Base-by-base conservation (phyloP, 345 rosid species). In the Salix viminalis region DNA sequence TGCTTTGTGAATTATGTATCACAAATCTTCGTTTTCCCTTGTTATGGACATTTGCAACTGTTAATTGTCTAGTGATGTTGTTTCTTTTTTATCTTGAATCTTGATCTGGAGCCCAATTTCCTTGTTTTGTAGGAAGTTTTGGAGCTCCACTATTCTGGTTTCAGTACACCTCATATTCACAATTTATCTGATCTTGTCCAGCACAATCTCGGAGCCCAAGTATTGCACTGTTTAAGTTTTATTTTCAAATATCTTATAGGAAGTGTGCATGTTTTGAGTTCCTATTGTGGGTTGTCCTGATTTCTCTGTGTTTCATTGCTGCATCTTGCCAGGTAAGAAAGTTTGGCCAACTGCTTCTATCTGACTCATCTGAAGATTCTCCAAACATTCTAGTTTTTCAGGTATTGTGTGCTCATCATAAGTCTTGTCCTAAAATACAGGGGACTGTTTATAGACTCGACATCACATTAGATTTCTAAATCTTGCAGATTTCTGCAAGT, bases 101-200 rank as follows among this genome's bases (percentile, higher is more conserved):
- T 81, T 83, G 68, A 77, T 74, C 61, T 73, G 42, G 69, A 73
- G 71, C 62, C 62, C 56, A 76, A 80, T 68, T 75, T 77, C 9
- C 37, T 72, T 54, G 42, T 77, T 76, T 78, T 85, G 67, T 84
- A 95, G 97, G 83, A 80, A 75, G 77, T 71, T 80, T 42, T 88
- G 83, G 95, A 86, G 76, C 80, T 90, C 76, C 97, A 93, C 84
- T 90, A 89, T 80, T 85, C 89, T 78, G 98, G 99, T 80, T 91
- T 93, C 87, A 87, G 87, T 86, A 90, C 90, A 37, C 96, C 90
- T 82, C 87, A 93, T 83, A 86, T 91, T 82, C 91, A 90, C 83
- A 90, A 92, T 85, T 85, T 96, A 67, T 92, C 94, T 79, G 90
- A 90, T 84, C 89, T 89, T 79, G 94, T 96, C 71, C 90, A 74